A percentile compares a stretch with the other conserved stretches of the same genome.
phyloP scores from a whole-genome alignment of 2,329 filamentous ascomycete species.

The Aureobasidium sp. region DNA sequence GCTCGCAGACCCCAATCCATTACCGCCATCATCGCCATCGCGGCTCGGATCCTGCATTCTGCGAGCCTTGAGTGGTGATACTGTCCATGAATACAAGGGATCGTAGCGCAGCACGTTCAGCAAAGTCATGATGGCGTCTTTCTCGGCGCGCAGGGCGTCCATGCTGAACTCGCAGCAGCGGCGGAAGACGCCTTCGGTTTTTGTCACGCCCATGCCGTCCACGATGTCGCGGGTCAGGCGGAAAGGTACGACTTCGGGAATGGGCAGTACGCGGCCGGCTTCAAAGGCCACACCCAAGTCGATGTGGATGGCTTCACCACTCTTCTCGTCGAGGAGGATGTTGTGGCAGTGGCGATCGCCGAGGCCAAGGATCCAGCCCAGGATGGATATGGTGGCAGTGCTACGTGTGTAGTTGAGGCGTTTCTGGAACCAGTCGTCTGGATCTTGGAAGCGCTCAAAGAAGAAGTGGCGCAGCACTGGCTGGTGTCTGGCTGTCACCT shows the following conservation, averaged over 20 bases:
- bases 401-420: constrained; percentile 86
- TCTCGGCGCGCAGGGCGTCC: constrained; percentile 87
- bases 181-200: constrained; percentile 90
- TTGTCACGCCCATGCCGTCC: constrained; percentile 92
- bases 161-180: constrained; percentile 98
- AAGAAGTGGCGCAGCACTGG: constrained; percentile 97
- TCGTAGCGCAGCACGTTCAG: constrained; percentile 97
- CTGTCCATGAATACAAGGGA: constrained; percentile 90
- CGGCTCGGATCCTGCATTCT: constrained; percentile 59
- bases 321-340: constrained; percentile 82
- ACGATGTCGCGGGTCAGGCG: constrained; percentile 88
- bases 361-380: constrained; percentile 85
- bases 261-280: constrained; percentile 85
- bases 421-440: constrained; percentile 90
- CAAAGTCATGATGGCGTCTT: constrained; percentile 96
- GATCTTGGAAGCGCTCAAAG: constrained; percentile 86
- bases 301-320: constrained; percentile 92
- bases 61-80: constrained; percentile 61
- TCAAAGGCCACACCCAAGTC: constrained; percentile 97
- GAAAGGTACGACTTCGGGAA: constrained; percentile 94
- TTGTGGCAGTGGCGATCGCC: constrained; percentile 96
- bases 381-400: constrained; percentile 89
- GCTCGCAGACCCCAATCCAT: not conserved
- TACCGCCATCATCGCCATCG: constrained; percentile 24
- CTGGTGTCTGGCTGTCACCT: constrained; percentile 72